Base-by-base conservation (phyloP, 2,329 filamentous ascomycete species). In the Hypoxylon rubiginosum region DNA sequence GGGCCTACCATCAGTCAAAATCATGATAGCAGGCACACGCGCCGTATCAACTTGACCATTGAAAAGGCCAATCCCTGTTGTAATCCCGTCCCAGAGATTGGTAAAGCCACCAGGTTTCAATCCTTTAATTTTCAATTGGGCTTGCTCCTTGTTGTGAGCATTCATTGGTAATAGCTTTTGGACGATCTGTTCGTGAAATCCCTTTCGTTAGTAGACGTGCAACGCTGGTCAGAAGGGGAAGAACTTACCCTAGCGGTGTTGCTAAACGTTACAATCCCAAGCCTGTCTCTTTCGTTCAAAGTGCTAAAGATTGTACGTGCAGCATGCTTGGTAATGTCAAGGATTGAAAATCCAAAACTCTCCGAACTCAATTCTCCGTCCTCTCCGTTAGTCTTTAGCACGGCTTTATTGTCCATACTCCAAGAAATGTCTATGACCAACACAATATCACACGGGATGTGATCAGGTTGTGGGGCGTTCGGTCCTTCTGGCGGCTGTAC, bases 281-380 rank as follows among this genome's bases (percentile, higher is more conserved):
- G 76, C 4, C 87, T 79, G 69, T 90, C 88, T 0, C 74, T 68
- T n/a, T 83, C 80, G 30, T 84, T 79, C 66, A 90, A 77, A 0
- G 85, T 87, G 69, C 87, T 84, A 9, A 89, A 71, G 17, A 90
- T 88, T 7, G 86, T 88, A 6, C 81, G 80, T 1, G 86, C 84
- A 0, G 87, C 86, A 69, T 90, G 87, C 71, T 89, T 89, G 45
- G 84, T 84, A 21, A 90, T 80, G 68, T 90, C 88, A 21, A 90
- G 74, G 1, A 89, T 81, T 0, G 82, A 84, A 0, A 89, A 76
- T 0, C 86, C 86, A 1, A 82, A 82, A 19, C 80, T 72, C 66
- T 88, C 85, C 1, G 49, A 52, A 11, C 49, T 66, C 13, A 55
- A 15, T 3, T 73, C 65, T 15, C 76, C 72, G 5, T 82, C 79